phyloP scores from a whole-genome alignment of 306 rosid genomes.

The Quercus aquifolioides region DNA sequence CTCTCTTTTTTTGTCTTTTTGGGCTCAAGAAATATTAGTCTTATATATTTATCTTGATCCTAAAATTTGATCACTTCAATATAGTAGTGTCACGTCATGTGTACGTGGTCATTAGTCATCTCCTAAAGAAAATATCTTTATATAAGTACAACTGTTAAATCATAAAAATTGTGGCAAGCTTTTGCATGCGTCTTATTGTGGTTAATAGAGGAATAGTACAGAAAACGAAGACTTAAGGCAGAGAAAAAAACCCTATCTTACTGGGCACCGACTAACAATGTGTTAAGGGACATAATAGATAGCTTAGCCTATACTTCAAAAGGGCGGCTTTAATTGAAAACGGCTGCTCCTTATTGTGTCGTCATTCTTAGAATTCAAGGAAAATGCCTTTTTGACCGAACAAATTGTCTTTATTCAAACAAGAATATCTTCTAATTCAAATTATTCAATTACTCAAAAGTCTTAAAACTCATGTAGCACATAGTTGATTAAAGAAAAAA shows the following conservation, averaged over 20 bases:
- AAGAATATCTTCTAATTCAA: neutral
- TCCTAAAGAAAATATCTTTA: neutral
- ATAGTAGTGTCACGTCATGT: neutral
- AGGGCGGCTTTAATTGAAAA: slow-evolving; percentile 13
- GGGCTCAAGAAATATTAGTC: too few relatives aligned
- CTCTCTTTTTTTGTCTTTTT: too few relatives aligned
- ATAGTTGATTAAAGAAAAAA: too few relatives aligned
- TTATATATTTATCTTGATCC: too few relatives aligned
- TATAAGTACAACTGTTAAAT: neutral
- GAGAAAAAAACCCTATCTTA: neutral
- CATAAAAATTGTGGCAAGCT: neutral
- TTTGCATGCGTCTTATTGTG: neutral
- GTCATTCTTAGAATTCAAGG: slow-evolving; percentile 8
- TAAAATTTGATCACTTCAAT: neutral
- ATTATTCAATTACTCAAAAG: too few relatives aligned
- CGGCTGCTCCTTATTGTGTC: neutral
- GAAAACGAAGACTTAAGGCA: neutral
- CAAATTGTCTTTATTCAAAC: slow-evolving; percentile 7
- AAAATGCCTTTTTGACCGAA: slow-evolving; percentile 30
- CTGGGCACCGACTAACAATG: neutral
- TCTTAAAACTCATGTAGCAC: too few relatives aligned
- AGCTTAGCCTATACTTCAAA: slow-evolving; percentile 1
- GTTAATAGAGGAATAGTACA: neutral
- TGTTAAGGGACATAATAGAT: neutral
- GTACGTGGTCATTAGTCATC: too few relatives aligned